phyloP scores from a whole-genome alignment of 164 flowering plant genomes.

The Buxus sempervirens region DNA sequence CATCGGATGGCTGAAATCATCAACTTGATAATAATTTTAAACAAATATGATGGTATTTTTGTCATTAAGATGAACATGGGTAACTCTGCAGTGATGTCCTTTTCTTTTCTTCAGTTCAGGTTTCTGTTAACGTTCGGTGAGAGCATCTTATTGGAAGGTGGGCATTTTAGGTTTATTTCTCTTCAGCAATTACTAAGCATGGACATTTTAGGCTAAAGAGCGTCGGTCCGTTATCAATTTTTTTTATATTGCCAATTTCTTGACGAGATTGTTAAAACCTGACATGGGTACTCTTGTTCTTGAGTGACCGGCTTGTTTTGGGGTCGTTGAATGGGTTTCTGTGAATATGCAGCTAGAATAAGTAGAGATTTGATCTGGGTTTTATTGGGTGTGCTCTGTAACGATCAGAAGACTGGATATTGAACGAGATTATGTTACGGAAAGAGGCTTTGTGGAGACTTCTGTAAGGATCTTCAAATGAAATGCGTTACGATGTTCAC shows the following conservation, averaged over 20 bases:
- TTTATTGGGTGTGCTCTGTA: neutral
- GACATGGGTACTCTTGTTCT: neutral
- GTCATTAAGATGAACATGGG: too few relatives aligned
- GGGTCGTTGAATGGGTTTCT: too few relatives aligned
- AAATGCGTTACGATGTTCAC: neutral
- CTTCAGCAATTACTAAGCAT: constrained; percentile 11
- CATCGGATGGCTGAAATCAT: too few relatives aligned
- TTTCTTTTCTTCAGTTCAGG: too few relatives aligned
- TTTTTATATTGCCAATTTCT: neutral
- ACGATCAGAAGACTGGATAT: neutral
- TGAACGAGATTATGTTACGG: neutral
- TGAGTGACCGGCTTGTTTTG: neutral
- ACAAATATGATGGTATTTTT: too few relatives aligned
- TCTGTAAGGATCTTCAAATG: neutral
- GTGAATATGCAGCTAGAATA: neutral
- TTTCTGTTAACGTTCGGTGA: too few relatives aligned
- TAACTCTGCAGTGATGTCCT: too few relatives aligned
- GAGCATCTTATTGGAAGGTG: neutral
- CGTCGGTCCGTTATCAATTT: neutral
- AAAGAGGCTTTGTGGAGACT: neutral
- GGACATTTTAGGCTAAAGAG: neutral
- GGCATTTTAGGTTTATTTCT: constrained; percentile 2
- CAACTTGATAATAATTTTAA: too few relatives aligned
- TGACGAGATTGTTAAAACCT: neutral
- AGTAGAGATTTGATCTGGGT: neutral